phyloP scores from a whole-genome alignment of 1,139 yeast genomes.

The Taiozyma sp. region DNA sequence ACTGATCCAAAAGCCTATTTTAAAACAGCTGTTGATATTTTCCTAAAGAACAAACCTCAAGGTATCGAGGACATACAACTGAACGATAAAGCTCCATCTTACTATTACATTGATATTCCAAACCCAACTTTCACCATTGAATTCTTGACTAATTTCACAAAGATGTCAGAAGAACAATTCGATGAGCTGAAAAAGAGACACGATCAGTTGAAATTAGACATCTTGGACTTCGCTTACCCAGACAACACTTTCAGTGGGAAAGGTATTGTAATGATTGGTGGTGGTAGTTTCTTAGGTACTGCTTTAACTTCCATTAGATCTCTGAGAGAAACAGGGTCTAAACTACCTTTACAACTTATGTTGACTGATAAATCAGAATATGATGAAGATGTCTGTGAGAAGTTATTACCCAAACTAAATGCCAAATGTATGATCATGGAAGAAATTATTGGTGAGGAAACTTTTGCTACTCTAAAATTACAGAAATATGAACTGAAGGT shows the following conservation, averaged over 20 bases:
- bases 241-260: constrained; percentile 43
- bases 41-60: constrained; percentile 19
- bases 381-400: constrained; percentile 49
- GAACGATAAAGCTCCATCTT: constrained; percentile 22
- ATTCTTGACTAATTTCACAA: constrained; percentile 16
- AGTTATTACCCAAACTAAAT: constrained; percentile 43
- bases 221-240: constrained; percentile 15
- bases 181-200: constrained; percentile 20
- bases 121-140: constrained; percentile 24
- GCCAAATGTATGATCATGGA: constrained; percentile 53
- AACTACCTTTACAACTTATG: constrained; percentile 55
- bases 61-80: constrained; percentile 15
- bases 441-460: constrained; percentile 36
- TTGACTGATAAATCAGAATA: constrained; percentile 48
- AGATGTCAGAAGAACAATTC: constrained; percentile 20
- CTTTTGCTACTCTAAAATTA: constrained; percentile 37
- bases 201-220: constrained; percentile 14
- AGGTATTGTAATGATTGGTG: constrained; percentile 63
- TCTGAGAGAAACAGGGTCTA: constrained; percentile 48
- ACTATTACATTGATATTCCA: constrained; percentile 22
- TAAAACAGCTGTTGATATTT: constrained; percentile 16
- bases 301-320: constrained; percentile 50
- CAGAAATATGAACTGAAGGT: constrained; percentile 58
- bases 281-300: constrained; percentile 54
- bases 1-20: constrained; percentile 9